Evolutionary conservation across 257 asterid species (phyloP), one percentile per base, ranked within the genome.

Genomic region (Penstemon newberryi): DNA sequence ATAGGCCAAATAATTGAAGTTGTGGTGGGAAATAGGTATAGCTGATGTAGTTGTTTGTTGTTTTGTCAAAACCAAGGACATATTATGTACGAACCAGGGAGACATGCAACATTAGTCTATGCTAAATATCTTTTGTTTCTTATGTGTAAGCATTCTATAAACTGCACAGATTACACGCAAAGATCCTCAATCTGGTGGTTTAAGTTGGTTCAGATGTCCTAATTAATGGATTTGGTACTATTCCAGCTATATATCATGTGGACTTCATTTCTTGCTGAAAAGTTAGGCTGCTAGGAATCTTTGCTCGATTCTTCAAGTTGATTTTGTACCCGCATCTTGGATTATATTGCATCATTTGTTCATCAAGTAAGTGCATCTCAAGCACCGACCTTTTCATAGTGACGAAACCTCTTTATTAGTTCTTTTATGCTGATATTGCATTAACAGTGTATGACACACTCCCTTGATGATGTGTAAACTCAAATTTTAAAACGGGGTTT

Each of bases 201-300:
- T 46, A 66, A 40, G 39, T 11, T 65, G 18, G 42, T 64, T 44
- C 10, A 25, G 8, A 25, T 25, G 25, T 62, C 37, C 4, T 7
- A 7, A 40, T 19, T 38, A 61, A 39, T 19, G n/a, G 39, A 72
- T 43, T 57, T 73, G 51, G n/a, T 13, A 45, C 4, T 56, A 65
- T 65, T 46, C 73, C 45, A 56, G 4, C 37, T 18, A 52, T 60
- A 6, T 43, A 25, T 25, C 33, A 56, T 38, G 65, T 79, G 64
- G 68, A 55, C 42, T 7, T 49, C 37, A 63, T 70, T 70, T 75
- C 70, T 67, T 64, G 18, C 59, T 64, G 46, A 51, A 67, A 69
- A 61, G 38, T 70, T 70, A 33, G 52, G 75, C 56, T 52, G 59
- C 47, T 46, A 33, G 10, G 81, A 78, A 64, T 60, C 67, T 64